Base-by-base conservation (phyloP, 352 stramenopile genomes). In the Pythium apleroticum region DNA sequence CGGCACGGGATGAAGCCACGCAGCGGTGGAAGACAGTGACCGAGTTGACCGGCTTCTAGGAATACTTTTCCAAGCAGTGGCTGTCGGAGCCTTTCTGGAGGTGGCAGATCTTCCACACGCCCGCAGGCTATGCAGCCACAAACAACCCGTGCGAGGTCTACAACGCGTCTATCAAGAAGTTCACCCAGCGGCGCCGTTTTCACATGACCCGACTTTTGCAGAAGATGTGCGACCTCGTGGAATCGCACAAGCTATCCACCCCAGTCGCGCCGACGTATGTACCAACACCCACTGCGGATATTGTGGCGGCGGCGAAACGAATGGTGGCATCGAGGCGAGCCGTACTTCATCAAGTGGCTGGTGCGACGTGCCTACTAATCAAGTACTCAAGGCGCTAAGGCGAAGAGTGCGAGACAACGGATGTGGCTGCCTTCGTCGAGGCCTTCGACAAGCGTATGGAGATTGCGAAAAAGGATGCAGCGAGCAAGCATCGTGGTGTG, bases 61-160 rank as follows among this genome's bases (percentile, higher is more conserved):
- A 59, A 3, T 65, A 69, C 22, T 69, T 69, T 37, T n/a, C 20
- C 6, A 12, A 24, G 28, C 27, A 61, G n/a, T 60, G 55, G 63
- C 48, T 69, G 15, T 2, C 6, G 1, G 39, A 52, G 0, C 33
- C 27, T 5, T 69, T 69, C 28, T 69, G 55, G 56, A 59, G 56
- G 19, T 71, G 64, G 64, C 64, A 71, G 27, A 49, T 65, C 20
- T 71, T 66, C 24, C 63, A 71, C 30, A 46, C 57, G 4, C 64
- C 57, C 15, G 22, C 20, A 9, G 39, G 57, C 12, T 71, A 54
- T 27, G 52, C 64, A 0, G 35, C 57, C 4, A 71, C 64, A 15
- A 71, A 66, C 52, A 71, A 66, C 25, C 64, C 64, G 4, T 57
- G 57, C 24, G 64, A 71, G 30, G 64, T 66, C 22, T 71, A 56